Evolutionary conservation across 2,329 filamentous ascomycete genomes (phyloP).

Genomic region (Verticillium klebahnii): DNA sequence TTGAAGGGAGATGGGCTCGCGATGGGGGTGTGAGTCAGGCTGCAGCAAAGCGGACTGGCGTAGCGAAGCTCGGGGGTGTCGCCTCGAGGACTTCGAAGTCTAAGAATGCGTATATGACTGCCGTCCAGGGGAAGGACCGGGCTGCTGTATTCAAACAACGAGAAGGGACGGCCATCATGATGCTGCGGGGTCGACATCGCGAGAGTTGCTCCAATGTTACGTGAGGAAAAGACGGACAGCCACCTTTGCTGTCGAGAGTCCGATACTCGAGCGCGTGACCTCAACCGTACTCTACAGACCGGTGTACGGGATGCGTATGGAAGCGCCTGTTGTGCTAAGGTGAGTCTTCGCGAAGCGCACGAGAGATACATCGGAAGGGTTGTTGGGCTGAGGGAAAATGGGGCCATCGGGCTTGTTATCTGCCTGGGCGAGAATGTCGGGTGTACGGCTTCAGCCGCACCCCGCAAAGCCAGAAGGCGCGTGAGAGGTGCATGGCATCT

Average conservation of each 20-base stretch:
- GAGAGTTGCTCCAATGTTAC: not conserved
- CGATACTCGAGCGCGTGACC: not conserved
- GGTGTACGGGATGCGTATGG: too few species aligned
- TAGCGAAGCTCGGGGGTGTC: conserved; percentile 1
- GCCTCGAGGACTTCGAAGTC: conserved; percentile 2
- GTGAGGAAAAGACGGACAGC: not conserved
- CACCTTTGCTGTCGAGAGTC: not conserved
- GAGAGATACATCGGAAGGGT: not conserved
- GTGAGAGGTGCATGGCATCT: not conserved
- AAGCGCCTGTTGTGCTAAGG: not conserved
- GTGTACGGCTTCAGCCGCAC: not conserved
- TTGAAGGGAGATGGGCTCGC: conserved; percentile 13
- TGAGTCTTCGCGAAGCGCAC: not conserved
- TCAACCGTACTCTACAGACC: not conserved
- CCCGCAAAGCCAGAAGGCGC: not conserved
- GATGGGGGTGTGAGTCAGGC: conserved; percentile 3
- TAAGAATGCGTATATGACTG: conserved; percentile 9
- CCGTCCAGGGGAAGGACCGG: conserved; percentile 4
- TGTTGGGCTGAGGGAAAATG: not conserved
- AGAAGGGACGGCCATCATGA: not conserved
- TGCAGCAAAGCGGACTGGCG: conserved; percentile 5
- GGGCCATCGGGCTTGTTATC: not conserved
- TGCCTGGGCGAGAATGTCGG: not conserved
- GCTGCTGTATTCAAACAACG: not conserved
- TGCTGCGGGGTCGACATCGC: not conserved